Conservation (phyloP, 257 asterid genomes). For the Solanum virginianum region DNA sequence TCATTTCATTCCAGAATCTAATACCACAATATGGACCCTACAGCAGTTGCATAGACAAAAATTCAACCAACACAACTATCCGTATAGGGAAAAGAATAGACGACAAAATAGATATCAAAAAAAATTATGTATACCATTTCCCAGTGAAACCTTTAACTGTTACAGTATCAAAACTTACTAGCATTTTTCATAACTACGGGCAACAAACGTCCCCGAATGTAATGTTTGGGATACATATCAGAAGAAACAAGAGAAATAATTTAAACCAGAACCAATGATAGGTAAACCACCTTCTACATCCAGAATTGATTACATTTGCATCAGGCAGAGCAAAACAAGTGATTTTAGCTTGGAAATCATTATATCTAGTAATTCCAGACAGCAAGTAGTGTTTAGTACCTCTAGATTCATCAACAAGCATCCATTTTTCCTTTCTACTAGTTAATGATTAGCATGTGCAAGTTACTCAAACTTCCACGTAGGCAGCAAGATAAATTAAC, state of each 20-base stretch:
- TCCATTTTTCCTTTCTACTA: neutral
- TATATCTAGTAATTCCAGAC: neutral
- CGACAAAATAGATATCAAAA: no score
- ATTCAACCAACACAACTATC: neutral
- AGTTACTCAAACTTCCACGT: neutral
- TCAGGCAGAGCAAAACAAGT: neutral
- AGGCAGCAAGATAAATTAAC: neutral
- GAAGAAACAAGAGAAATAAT: no score
- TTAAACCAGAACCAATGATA: no score
- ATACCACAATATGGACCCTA: neutral
- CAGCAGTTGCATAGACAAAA: neutral
- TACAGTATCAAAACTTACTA: no score
- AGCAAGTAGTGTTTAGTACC: neutral
- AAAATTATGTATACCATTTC: no score
- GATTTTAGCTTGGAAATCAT: neutral
- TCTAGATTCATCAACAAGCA: neutral
- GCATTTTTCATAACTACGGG: no score
- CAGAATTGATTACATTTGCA: no score
- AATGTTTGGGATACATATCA: no score
- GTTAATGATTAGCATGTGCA: neutral
- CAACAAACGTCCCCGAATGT: no score
- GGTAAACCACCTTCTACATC: no score
- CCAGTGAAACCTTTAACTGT: no score
- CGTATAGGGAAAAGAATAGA: no score
- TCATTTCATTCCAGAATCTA: neutral